Percentiles rank a stretch among this genome's conserved stretches.
These are phyloP conservation scores for Kazachstania africana DNA, from an alignment of 805 yeast genomes.

Conservation along the genomic window DNA sequence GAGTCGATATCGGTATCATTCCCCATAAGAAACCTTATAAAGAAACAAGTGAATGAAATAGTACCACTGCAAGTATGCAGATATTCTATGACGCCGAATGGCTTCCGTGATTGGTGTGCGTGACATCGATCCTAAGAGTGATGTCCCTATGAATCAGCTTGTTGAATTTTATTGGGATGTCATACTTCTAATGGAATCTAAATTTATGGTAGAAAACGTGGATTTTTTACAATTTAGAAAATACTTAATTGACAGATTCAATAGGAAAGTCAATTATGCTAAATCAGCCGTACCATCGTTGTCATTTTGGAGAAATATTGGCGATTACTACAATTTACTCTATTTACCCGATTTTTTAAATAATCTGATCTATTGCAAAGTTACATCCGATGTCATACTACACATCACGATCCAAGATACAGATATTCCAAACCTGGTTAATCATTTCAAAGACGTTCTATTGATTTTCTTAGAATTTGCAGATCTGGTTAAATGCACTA, in stretches of 20 bases:
- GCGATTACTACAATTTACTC: constrained; percentile 14
- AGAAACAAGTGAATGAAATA: too few species aligned
- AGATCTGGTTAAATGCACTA: constrained; percentile 5
- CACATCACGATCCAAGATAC: too few species aligned
- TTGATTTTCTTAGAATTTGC: constrained; percentile 20
- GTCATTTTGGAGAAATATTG: constrained; percentile 17
- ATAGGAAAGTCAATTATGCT: background rate
- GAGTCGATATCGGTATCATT: too few species aligned
- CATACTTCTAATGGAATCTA: constrained; percentile 19
- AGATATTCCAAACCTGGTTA: constrained; percentile 6
- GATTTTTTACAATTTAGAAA: constrained; percentile 2
- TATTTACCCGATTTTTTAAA: constrained; percentile 16
- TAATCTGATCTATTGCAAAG: constrained; percentile 18
- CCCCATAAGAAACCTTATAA: too few species aligned
- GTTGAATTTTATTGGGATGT: constrained; percentile 25
- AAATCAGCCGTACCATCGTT: too few species aligned
- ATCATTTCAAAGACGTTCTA: constrained; percentile 16
- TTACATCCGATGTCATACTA: constrained; percentile 7
- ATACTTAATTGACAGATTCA: constrained; percentile 1
- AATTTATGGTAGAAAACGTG: constrained; percentile 7
- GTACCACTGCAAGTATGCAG: too few species aligned
- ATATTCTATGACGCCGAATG: too few species aligned
- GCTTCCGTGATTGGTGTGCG: constrained; percentile 25
- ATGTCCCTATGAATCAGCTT: background rate
- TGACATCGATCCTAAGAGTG: constrained; percentile 14